These are phyloP conservation scores for Amaranthus cruentus DNA, from an alignment of 148 eudicot species.

Conservation along the genomic window DNA sequence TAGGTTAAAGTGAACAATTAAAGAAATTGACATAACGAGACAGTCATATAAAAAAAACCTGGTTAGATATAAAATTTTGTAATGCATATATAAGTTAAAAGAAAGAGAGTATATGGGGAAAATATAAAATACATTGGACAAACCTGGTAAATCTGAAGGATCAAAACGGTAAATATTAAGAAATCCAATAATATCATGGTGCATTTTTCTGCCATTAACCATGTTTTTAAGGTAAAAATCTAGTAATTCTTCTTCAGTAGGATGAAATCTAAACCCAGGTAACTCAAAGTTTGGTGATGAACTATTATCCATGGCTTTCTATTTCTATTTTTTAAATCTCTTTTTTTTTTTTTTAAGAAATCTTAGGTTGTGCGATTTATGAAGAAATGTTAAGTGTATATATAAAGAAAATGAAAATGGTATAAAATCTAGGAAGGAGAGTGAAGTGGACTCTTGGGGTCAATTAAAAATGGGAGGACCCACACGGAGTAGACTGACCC, in stretches of 20 bases:
- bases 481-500: constrained; percentile 37
- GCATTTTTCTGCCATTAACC: constrained; percentile 39
- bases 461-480: constrained; percentile 4
- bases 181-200: constrained; percentile 43
- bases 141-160: constrained; percentile 75
- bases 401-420: no score
- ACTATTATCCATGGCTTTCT: constrained; percentile 36
- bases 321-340: no score
- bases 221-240: constrained; percentile 65
- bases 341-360: not conserved
- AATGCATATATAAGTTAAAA: not conserved
- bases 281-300: constrained; percentile 31
- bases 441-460: constrained; percentile 10
- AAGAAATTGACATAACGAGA: no score
- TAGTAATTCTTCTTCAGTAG: constrained; percentile 79
- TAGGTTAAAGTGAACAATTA: no score
- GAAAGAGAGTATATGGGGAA: not conserved
- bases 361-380: not conserved
- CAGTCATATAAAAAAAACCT: no score
- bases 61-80: no score
- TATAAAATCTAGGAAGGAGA: constrained; percentile 7
- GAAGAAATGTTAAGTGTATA: not conserved
- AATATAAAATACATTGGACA: not conserved
- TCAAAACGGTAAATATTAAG: constrained; percentile 66
- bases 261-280: constrained; percentile 88